A percentile compares a stretch with the other conserved stretches of the same genome.
These are phyloP conservation scores for Rhizopogon vinicolor DNA, from an alignment of 768 basidiomycete species.

Conservation along the genomic window DNA sequence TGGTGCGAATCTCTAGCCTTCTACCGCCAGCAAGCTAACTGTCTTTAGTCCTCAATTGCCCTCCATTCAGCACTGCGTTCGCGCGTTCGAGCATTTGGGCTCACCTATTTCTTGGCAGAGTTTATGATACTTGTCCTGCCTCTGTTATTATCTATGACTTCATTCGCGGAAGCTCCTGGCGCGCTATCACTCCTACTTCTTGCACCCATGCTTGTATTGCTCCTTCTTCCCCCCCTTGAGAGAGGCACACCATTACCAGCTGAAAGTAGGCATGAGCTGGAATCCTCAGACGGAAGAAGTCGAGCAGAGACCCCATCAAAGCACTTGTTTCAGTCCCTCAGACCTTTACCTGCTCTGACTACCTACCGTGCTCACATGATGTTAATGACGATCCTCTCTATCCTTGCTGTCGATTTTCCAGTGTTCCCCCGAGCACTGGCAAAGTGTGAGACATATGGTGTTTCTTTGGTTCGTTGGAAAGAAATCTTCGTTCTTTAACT, in stretches of 20 bases:
- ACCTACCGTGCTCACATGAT: conserved; percentile 94
- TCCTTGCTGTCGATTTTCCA: conserved; percentile 94
- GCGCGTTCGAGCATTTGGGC: conserved; percentile 35
- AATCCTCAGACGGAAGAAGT: background rate
- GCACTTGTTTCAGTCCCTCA: conserved; percentile 5
- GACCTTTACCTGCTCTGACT: conserved; percentile 72
- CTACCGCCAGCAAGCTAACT: background rate
- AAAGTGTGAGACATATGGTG: conserved; percentile 93
- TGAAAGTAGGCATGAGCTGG: background rate
- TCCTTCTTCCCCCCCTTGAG: conserved; percentile 38
- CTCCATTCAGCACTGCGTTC: conserved; percentile 60
- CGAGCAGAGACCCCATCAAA: background rate
- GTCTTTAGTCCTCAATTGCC: conserved; percentile 59
- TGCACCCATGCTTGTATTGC: conserved; percentile 38
- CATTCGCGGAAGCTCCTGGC: conserved; percentile 57
- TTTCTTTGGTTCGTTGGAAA: conserved; percentile 68
- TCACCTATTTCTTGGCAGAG: conserved; percentile 42
- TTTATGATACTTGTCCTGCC: conserved; percentile 70
- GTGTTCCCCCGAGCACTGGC: conserved; percentile 85
- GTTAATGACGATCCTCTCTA: conserved; percentile 84
- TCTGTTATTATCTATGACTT: conserved; percentile 76
- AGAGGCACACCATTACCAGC: conserved; percentile 52
- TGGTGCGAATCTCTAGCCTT: conserved; percentile 41
- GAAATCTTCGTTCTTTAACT: background rate
- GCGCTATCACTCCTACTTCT: conserved; percentile 47